Percentiles rank a stretch among this genome's conserved stretches.
These are phyloP conservation scores for Davidsoniella eucalypti DNA, from an alignment of 2,329 filamentous ascomycete species.

Conservation along the genomic window DNA sequence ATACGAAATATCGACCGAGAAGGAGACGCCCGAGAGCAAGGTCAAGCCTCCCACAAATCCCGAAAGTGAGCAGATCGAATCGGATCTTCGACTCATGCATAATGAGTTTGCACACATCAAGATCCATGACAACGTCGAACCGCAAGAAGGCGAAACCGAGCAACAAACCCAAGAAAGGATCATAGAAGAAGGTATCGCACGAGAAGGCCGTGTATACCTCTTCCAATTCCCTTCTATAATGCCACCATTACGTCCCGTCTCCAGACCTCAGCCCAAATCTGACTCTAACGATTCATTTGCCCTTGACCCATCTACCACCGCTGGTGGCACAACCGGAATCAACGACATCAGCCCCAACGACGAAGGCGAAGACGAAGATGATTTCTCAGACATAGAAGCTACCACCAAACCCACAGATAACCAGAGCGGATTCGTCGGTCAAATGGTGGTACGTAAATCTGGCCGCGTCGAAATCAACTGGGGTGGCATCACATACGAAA, in stretches of 20 bases:
- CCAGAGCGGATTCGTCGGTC: conserved; percentile 42
- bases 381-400: conserved; percentile 16
- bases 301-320: conserved; percentile 14
- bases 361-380: conserved; percentile 21
- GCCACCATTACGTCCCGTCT: conserved; percentile 29
- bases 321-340: neutral
- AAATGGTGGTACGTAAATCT: conserved; percentile 42
- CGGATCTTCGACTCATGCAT: conserved; percentile 26
- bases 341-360: conserved; percentile 20
- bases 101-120: conserved; percentile 21
- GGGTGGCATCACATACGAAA: conserved; percentile 39
- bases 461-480: conserved; percentile 46
- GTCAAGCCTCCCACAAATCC: conserved; percentile 12
- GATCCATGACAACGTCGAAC: conserved; percentile 4
- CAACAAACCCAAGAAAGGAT: conserved; percentile 13
- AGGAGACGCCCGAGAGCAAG: conserved; percentile 16
- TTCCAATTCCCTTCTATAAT: conserved; percentile 49
- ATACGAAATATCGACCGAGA: conserved; percentile 16
- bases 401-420: conserved; percentile 24
- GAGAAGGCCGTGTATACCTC: conserved; percentile 41
- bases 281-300: conserved; percentile 12
- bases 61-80: conserved; percentile 20
- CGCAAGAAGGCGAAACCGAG: conserved; percentile 10
- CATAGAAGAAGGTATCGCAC: conserved; percentile 6
- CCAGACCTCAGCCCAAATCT: conserved; percentile 10